Evolutionary conservation across 2,329 filamentous ascomycete species (phyloP).

Genomic region (Trichoderma gracile): DNA sequence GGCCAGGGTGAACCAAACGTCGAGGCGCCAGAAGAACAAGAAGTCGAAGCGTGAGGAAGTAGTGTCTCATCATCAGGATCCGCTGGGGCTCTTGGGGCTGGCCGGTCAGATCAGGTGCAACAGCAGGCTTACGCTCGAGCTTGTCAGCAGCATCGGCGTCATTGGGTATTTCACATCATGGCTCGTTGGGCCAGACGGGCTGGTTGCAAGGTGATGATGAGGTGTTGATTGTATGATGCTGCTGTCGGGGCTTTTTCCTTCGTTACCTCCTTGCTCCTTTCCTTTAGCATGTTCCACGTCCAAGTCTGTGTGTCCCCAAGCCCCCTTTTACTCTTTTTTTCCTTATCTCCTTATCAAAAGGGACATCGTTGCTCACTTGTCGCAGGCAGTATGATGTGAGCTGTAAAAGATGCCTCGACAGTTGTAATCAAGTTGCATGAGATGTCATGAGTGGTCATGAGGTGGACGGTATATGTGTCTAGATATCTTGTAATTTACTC

Average conservation of each 20-base stretch:
- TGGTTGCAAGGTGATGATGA: slow-evolving; percentile 5
- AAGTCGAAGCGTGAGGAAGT: slow-evolving; percentile 14
- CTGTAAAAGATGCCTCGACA: background rate
- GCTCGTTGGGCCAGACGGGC: slow-evolving; percentile 43
- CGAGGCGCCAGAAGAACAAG: slow-evolving; percentile 13
- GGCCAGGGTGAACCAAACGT: slow-evolving; percentile 14
- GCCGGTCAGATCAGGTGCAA: slow-evolving; percentile 64
- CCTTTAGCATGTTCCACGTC: background rate
- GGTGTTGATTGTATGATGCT: background rate
- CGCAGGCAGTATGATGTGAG: slow-evolving; percentile 4
- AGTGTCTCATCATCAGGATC: slow-evolving; percentile 60
- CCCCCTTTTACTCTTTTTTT: background rate
- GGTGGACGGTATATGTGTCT: slow-evolving; percentile 1
- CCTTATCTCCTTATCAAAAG: background rate
- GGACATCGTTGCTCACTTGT: background rate
- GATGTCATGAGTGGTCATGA: background rate
- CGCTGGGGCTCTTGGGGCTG: slow-evolving; percentile 73
- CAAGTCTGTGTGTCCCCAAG: background rate
- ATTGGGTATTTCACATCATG: slow-evolving; percentile 71
- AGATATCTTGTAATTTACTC: slow-evolving; percentile 19
- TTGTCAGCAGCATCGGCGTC: slow-evolving; percentile 72
- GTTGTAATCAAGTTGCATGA: background rate
- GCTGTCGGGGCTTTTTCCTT: background rate
- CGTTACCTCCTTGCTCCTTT: background rate
- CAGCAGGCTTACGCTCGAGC: slow-evolving; percentile 68